Percentiles rank a stretch among this genome's conserved stretches.
Conservation (phyloP, 176 grass and related monocot genomes). For the Carex pumila region DNA sequence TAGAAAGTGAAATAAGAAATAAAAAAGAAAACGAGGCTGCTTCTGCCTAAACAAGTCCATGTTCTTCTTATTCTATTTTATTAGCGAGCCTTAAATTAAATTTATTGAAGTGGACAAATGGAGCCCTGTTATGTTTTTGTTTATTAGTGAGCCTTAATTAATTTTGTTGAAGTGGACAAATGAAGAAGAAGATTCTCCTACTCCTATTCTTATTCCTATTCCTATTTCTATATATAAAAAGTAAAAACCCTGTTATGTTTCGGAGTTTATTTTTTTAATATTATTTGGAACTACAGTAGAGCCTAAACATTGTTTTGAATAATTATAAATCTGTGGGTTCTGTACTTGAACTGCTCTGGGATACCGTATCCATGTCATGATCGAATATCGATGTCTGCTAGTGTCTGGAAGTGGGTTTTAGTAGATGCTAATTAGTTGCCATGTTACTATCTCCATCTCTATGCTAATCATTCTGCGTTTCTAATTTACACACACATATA, state of each 20-base stretch:
- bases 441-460: background rate
- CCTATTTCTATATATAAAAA: too few relatives aligned
- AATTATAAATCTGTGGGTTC: background rate
- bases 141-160: conserved; percentile 8
- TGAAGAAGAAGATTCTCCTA: conserved; percentile 10
- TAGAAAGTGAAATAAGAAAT: background rate
- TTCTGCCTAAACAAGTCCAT: background rate
- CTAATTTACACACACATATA: too few relatives aligned
- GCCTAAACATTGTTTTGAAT: background rate
- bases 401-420: background rate
- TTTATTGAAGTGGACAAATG: background rate
- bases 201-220: background rate
- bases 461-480: background rate
- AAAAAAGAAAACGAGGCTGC: background rate
- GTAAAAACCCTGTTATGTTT: background rate
- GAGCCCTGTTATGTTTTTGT: background rate
- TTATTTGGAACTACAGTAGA: background rate
- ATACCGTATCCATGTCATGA: background rate
- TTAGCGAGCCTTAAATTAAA: background rate
- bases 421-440: conserved; percentile 11
- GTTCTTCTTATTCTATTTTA: background rate
- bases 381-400: background rate
- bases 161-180: background rate
- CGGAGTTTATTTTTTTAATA: background rate
- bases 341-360: conserved; percentile 17